phyloP scores from a whole-genome alignment of 306 rosid genomes.

The Fragaria vesca region DNA sequence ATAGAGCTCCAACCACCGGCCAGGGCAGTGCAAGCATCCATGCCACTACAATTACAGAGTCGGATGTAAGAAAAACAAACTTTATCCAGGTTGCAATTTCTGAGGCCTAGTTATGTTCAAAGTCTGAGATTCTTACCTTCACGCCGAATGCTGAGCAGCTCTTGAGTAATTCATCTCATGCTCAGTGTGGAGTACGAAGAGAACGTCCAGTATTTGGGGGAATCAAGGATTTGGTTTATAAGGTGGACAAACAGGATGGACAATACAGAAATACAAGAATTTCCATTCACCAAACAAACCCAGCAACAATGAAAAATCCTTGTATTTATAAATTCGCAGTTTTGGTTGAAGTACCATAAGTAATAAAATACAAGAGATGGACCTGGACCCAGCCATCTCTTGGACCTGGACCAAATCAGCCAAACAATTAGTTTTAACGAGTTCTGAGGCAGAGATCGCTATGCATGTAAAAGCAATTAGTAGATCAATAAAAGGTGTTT shows the following conservation, averaged over 20 bases:
- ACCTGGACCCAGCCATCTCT: constrained; percentile 64
- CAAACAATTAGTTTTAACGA: not conserved
- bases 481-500: not conserved
- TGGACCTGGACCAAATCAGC: constrained; percentile 50
- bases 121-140: constrained; percentile 50
- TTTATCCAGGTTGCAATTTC: not conserved
- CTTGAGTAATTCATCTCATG: constrained; percentile 96
- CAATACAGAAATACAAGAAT: no score
- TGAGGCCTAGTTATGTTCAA: constrained; percentile 8
- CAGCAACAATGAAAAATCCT: no score
- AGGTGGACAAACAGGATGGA: no score
- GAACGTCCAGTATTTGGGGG: constrained; percentile 75
- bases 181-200: constrained; percentile 79
- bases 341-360: no score
- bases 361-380: no score
- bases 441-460: not conserved
- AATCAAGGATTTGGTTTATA: constrained; percentile 61
- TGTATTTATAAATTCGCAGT: no score
- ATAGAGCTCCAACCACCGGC: constrained; percentile 80
- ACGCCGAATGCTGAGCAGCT: constrained; percentile 75
- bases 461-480: not conserved
- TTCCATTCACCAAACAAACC: no score
- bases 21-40: constrained; percentile 84
- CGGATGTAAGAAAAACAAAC: not conserved
- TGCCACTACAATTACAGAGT: constrained; percentile 53